Evolutionary conservation across 768 basidiomycete genomes (phyloP).

Genomic region (Boletus eberwhitei): DNA sequence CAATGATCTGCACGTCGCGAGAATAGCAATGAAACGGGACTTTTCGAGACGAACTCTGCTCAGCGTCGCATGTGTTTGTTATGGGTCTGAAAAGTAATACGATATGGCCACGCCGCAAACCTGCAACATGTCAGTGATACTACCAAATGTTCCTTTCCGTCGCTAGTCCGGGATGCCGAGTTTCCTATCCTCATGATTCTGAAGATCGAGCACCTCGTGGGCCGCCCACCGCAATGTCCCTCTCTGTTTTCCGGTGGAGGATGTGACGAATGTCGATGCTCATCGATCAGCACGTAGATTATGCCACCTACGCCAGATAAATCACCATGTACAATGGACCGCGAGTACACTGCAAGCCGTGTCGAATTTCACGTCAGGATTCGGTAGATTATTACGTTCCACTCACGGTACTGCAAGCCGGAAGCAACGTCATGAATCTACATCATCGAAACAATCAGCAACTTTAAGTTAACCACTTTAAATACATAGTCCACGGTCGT

Average conservation of each 20-base stretch:
- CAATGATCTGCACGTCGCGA: background rate
- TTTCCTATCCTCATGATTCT: constrained; percentile 8
- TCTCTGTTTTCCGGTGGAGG: background rate
- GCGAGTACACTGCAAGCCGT: no score
- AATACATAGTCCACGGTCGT: no score
- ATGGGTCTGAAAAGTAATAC: background rate
- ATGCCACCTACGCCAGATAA: no score
- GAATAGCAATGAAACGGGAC: background rate
- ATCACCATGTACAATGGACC: no score
- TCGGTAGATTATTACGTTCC: no score
- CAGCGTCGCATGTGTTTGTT: background rate
- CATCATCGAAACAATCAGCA: no score
- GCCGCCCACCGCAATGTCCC: constrained; percentile 25
- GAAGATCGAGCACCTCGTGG: constrained; percentile 33
- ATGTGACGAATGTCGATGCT: constrained; percentile 5
- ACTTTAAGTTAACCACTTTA: no score
- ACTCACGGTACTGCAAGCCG: no score
- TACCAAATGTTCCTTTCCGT: constrained; percentile 16
- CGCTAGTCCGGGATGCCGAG: background rate
- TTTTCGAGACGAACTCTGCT: constrained; percentile 8
- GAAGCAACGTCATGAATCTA: no score
- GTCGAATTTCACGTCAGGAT: no score
- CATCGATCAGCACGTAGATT: no score
- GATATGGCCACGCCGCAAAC: background rate
- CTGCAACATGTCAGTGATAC: constrained; percentile 33